A percentile compares a stretch with the other conserved stretches of the same genome.
Evolutionary conservation across 495 filamentous ascomycete genomes (phyloP).

Genomic region (Mytilinidion resinicola): DNA sequence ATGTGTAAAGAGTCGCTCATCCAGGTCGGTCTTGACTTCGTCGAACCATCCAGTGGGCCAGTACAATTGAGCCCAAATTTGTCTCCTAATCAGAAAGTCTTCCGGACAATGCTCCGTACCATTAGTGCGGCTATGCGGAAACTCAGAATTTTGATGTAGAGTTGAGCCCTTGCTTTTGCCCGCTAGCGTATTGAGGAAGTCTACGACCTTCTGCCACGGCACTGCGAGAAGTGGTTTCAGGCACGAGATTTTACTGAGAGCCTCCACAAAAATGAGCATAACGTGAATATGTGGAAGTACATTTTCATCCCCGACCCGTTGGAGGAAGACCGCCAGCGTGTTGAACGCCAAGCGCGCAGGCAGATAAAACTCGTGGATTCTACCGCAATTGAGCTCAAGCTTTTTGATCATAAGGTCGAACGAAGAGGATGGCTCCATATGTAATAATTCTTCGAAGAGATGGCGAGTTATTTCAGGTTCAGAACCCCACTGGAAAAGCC

Average conservation of each 20-base stretch:
- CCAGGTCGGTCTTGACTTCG: slow-evolving; percentile 59
- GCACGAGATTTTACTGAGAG: slow-evolving; percentile 47
- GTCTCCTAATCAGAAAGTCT: slow-evolving; percentile 73
- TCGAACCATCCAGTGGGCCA: slow-evolving; percentile 67
- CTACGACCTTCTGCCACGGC: slow-evolving; percentile 62
- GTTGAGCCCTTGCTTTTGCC: slow-evolving; percentile 38
- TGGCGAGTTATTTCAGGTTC: slow-evolving; percentile 18
- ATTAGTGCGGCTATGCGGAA: slow-evolving; percentile 10
- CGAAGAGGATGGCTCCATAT: slow-evolving; percentile 7
- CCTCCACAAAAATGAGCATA: slow-evolving; percentile 62
- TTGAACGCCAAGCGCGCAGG: slow-evolving; percentile 43
- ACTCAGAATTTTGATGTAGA: slow-evolving; percentile 17
- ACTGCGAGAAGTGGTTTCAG: slow-evolving; percentile 40
- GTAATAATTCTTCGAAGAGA: slow-evolving; percentile 9
- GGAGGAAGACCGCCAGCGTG: slow-evolving; percentile 50
- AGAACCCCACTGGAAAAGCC: slow-evolving; percentile 56
- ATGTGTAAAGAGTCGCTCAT: slow-evolving; percentile 65
- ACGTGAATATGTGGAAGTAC: slow-evolving; percentile 43
- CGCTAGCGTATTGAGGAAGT: slow-evolving; percentile 59
- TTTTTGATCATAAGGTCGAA: background rate
- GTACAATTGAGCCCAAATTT: slow-evolving; percentile 62
- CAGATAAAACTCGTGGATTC: slow-evolving; percentile 14
- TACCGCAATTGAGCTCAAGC: slow-evolving; percentile 14
- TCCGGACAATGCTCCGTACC: slow-evolving; percentile 59
- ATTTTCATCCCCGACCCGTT: slow-evolving; percentile 26